Percentiles rank a stretch among this genome's conserved stretches.
phyloP scores from a whole-genome alignment of 164 flowering plant species.

The Vitis riparia region DNA sequence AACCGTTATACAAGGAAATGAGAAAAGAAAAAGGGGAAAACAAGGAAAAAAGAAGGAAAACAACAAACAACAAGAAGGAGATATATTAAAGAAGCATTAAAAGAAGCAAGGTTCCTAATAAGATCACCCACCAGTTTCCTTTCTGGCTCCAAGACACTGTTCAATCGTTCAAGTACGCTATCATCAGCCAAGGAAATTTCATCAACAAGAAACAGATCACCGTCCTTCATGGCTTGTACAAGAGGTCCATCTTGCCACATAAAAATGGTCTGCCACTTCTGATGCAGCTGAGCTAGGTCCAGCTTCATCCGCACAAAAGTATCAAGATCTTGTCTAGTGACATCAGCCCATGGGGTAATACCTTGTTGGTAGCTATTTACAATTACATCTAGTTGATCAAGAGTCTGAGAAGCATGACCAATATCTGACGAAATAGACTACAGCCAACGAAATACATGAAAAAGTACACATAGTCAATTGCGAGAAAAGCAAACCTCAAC shows the following conservation, averaged over 20 bases:
- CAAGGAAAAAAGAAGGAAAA: too few relatives aligned
- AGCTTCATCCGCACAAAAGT: constrained; percentile 36
- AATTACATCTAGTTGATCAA: constrained; percentile 40
- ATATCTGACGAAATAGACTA: constrained; percentile 74
- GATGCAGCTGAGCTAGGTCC: constrained; percentile 45
- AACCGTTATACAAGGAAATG: too few relatives aligned
- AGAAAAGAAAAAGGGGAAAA: too few relatives aligned
- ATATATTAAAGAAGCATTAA: too few relatives aligned
- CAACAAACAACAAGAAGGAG: too few relatives aligned
- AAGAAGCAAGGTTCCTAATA: not conserved
- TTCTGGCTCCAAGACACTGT: constrained; percentile 94
- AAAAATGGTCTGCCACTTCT: constrained; percentile 83
- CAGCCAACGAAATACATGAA: constrained; percentile 18
- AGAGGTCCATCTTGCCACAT: constrained; percentile 98
- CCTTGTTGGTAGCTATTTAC: constrained; percentile 38
- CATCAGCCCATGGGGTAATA: constrained; percentile 28
- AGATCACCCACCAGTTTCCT: constrained; percentile 67
- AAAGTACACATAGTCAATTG: not conserved
- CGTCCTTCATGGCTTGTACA: constrained; percentile 85
- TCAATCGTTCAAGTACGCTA: constrained; percentile 93
- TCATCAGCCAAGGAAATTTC: constrained; percentile 99
- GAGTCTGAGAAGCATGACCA: constrained; percentile 52
- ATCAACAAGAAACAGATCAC: constrained; percentile 86
- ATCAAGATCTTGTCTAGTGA: constrained; percentile 42
- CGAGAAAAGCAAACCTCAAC: not conserved